Evolutionary conservation across 495 filamentous ascomycete species (phyloP).

Genomic region (Neurospora sp.): DNA sequence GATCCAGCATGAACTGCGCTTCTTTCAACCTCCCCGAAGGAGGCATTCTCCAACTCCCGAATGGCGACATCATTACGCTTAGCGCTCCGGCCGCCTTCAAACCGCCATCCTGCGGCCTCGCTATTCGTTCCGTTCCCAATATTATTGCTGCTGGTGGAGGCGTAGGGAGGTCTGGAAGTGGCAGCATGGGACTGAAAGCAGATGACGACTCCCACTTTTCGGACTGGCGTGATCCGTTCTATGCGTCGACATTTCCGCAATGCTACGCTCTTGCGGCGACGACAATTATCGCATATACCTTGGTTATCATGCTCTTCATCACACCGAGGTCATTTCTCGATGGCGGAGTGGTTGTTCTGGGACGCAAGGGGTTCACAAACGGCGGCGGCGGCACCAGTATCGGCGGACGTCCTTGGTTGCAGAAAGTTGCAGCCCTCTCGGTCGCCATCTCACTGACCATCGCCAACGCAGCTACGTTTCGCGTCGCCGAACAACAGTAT

Average conservation of each 20-base stretch:
- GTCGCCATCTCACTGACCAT: constrained; percentile 90
- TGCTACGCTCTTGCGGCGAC: constrained; percentile 84
- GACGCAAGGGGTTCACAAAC: constrained; percentile 75
- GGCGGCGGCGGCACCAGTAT: constrained; percentile 72
- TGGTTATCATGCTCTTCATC: constrained; percentile 90
- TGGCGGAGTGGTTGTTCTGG: constrained; percentile 71
- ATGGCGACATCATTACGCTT: constrained; percentile 49
- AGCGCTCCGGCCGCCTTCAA: constrained; percentile 51
- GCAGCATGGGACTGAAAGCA: neutral
- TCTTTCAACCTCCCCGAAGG: constrained; percentile 46
- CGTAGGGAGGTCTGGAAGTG: constrained; percentile 7
- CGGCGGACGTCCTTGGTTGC: constrained; percentile 89
- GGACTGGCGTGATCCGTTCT: constrained; percentile 75
- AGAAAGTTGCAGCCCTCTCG: constrained; percentile 84
- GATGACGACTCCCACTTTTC: constrained; percentile 26
- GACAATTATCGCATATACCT: constrained; percentile 84
- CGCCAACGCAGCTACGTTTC: constrained; percentile 81
- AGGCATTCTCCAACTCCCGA: constrained; percentile 50
- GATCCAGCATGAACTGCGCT: constrained; percentile 18
- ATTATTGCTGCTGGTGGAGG: constrained; percentile 36
- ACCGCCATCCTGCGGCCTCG: constrained; percentile 45
- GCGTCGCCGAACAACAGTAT: constrained; percentile 73
- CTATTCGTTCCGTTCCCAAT: constrained; percentile 24
- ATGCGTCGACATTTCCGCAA: constrained; percentile 81
- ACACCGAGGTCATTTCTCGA: constrained; percentile 82